Conservation (phyloP, 2,329 filamentous ascomycete species). For the Trichoderma gracile region DNA sequence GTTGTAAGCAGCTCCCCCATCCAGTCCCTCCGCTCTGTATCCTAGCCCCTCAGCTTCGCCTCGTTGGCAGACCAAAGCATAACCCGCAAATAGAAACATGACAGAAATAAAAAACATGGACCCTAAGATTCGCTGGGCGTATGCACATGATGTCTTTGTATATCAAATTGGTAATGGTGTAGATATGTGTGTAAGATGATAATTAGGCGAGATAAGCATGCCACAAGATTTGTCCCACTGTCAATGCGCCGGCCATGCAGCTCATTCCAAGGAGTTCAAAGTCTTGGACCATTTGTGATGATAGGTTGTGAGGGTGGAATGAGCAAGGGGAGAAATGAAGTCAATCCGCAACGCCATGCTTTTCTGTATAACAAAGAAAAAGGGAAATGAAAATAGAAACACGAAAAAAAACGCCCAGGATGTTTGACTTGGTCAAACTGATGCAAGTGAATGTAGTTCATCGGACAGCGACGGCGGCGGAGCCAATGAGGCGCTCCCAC, state of each 20-base stretch:
- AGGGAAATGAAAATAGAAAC: background rate
- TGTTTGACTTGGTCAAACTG: background rate
- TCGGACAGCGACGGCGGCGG: conserved; percentile 43
- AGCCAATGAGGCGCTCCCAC: conserved; percentile 56
- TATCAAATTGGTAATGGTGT: conserved; percentile 3
- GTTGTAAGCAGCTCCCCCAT: conserved; percentile 13
- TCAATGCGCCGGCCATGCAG: conserved; percentile 23
- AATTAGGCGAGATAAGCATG: conserved; percentile 9
- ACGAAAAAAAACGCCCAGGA: background rate
- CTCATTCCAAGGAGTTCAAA: conserved; percentile 1
- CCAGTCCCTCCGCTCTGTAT: background rate
- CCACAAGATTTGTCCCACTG: conserved; percentile 13
- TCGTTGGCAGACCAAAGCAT: conserved; percentile 14
- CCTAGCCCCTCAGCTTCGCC: conserved; percentile 17
- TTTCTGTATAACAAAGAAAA: conserved; percentile 11
- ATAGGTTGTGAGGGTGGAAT: background rate
- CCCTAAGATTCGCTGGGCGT: conserved; percentile 11
- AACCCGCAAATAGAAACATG: conserved; percentile 20
- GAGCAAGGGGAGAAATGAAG: background rate
- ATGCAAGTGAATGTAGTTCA: conserved; percentile 28
- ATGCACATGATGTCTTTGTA: conserved; percentile 27
- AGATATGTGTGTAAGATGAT: background rate
- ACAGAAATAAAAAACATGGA: conserved; percentile 13
- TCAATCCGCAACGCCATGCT: conserved; percentile 23
- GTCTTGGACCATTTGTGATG: background rate